Conservation (phyloP, 805 yeast species). For the Candida loeiensis region DNA sequence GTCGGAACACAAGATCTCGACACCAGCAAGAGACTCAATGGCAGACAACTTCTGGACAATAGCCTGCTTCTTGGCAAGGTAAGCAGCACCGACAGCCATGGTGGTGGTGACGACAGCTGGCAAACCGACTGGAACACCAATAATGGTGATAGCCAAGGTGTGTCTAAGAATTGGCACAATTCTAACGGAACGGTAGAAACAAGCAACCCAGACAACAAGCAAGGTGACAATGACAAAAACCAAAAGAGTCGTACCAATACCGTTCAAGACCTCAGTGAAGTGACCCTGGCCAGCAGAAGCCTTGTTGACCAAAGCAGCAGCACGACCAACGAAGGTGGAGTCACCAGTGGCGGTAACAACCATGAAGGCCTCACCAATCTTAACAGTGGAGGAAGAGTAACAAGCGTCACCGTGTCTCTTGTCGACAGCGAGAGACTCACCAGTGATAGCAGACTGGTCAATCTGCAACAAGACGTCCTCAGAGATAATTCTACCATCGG, state of each 20-base stretch:
- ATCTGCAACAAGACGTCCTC: slow-evolving; percentile 85
- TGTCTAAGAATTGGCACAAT: slow-evolving; percentile 86
- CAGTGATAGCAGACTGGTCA: slow-evolving; percentile 96
- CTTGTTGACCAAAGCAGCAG: slow-evolving; percentile 93
- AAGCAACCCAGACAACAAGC: slow-evolving; percentile 86
- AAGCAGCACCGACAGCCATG: slow-evolving; percentile 99
- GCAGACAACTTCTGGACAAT: slow-evolving; percentile 96
- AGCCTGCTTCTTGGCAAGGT: slow-evolving; percentile 95
- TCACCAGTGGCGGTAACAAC: slow-evolving; percentile 94
- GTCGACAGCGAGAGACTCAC: slow-evolving; percentile 95
- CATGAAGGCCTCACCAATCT: slow-evolving; percentile 95
- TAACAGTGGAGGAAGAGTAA: slow-evolving; percentile 91
- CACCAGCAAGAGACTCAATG: slow-evolving; percentile 96
- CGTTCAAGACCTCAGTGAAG: slow-evolving; percentile 95
- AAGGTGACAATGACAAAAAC: slow-evolving; percentile 85
- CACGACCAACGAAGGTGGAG: slow-evolving; percentile 93
- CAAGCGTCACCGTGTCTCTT: slow-evolving; percentile 82
- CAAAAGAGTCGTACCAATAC: slow-evolving; percentile 90
- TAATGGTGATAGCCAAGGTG: slow-evolving; percentile 92
- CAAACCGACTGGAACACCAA: slow-evolving; percentile 98
- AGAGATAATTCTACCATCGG: slow-evolving; percentile 87
- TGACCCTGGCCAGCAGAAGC: slow-evolving; percentile 93
- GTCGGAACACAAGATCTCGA: slow-evolving; percentile 95
- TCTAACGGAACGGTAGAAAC: slow-evolving; percentile 87
- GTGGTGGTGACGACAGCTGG: slow-evolving; percentile 98